These are phyloP conservation scores for Oropetium thomaeum DNA, from an alignment of 176 grass and related monocot species.

Conservation along the genomic window DNA sequence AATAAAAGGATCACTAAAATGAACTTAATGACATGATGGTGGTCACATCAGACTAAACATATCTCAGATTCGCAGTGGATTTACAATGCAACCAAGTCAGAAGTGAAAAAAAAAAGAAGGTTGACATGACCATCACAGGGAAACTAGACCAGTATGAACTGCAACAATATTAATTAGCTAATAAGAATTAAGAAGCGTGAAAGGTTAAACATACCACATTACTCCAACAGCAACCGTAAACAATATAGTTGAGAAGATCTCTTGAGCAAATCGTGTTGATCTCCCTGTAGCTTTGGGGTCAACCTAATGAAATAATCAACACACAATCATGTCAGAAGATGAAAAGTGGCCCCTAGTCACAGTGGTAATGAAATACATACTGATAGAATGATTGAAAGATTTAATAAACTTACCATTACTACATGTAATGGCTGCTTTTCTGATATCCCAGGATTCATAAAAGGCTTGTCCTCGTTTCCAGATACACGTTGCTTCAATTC, in stretches of 20 bases:
- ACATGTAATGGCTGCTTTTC: slow-evolving; percentile 98
- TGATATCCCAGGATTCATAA: slow-evolving; percentile 88
- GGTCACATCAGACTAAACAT: slow-evolving; percentile 6
- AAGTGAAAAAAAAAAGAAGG: background rate
- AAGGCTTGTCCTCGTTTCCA: slow-evolving; percentile 72
- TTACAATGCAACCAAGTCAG: slow-evolving; percentile 12
- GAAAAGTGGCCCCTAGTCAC: slow-evolving; percentile 10
- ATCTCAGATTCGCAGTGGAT: background rate
- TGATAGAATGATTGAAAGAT: slow-evolving; percentile 1
- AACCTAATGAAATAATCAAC: slow-evolving; percentile 60
- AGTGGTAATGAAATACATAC: background rate
- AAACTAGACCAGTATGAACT: slow-evolving; percentile 13
- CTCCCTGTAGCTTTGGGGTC: slow-evolving; percentile 86
- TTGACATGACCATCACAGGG: slow-evolving; percentile 13
- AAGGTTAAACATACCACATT: slow-evolving; percentile 73
- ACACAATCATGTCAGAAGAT: slow-evolving; percentile 14
- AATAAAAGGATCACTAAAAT: slow-evolving; percentile 9
- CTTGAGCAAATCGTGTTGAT: slow-evolving; percentile 81
- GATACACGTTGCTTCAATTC: slow-evolving; percentile 90
- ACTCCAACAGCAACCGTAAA: slow-evolving; percentile 67
- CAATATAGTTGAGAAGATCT: slow-evolving; percentile 81
- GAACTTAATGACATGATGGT: background rate
- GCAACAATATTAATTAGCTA: slow-evolving; percentile 5
- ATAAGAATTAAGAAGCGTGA: slow-evolving; percentile 12
- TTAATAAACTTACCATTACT: slow-evolving; percentile 66